Evolutionary conservation across 208 protist species (phyloP), one percentile per base, ranked within the genome.

Genomic region (Phytomonas sp.): DNA sequence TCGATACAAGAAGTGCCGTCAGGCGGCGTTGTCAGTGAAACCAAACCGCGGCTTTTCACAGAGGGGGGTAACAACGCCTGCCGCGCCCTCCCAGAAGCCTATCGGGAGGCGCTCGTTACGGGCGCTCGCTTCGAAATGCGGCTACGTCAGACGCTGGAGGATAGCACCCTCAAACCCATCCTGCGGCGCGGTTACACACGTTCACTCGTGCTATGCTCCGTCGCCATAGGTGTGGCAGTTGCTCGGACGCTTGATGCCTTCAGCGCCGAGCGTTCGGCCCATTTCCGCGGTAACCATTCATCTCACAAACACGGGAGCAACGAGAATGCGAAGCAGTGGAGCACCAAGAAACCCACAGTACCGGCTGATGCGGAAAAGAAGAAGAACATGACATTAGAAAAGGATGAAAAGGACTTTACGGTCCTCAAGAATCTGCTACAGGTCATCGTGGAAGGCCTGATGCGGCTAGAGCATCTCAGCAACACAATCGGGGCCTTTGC

Each of bases 391-490:
- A 43, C 70, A 6, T 23, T 53, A 8, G 56, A 23, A 65, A 65
- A 65, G 20, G 33, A 65, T 33, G 23, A 65, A 23, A 66, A 76
- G 15, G 72, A 68, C 26, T 60, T 62, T 1, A 68, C 78, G 34
- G 70, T 75, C 40, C 70, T 77, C 11, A 86, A 90, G 69, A 81
- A 89, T 51, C 73, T 91, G 8, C 75, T 92, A 65, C 85, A 90
- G 72, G 81, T 91, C 4, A 81, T 87, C 0, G 83, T 92, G 51
- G 87, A 95, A 65, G 87, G 89, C 4, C 68, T 95, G 0, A 66
- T 92, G 71, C 76, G 78, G 8, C 75, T 95, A 30, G 89, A 95
- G 77, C 81, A 91, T 66, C 71, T 88, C 46, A 84, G 72, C 71
- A 56, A 75, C 0, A 65, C 61, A 23, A 65, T 65, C 37, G 20